Evolutionary conservation across 805 yeast genomes (phyloP).

Genomic region (Lipomyces sp.): DNA sequence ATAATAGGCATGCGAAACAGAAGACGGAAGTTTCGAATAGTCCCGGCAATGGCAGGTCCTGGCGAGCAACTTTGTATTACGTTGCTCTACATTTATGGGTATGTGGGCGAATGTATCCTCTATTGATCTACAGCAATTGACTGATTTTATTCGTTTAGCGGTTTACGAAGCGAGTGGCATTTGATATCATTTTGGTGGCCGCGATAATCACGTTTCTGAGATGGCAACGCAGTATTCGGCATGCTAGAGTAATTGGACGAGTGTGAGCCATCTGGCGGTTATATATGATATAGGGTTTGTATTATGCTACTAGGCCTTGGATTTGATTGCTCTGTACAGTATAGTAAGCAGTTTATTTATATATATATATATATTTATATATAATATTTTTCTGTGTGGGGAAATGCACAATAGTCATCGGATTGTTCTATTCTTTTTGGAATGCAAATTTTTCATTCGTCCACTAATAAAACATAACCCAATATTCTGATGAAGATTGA

Average conservation of each 20-base stretch:
- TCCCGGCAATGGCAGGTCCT: background rate
- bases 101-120: background rate
- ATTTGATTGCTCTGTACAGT: background rate
- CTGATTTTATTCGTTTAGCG: constrained; percentile 1
- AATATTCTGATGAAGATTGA: too few species aligned
- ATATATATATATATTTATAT: too few species aligned
- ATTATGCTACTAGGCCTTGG: background rate
- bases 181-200: constrained; percentile 11
- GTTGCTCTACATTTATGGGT: constrained; percentile 1
- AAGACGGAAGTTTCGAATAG: background rate
- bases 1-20: background rate
- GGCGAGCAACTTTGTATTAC: background rate
- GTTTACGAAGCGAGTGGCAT: constrained; percentile 8
- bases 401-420: too few species aligned
- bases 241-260: background rate
- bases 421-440: too few species aligned
- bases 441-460: too few species aligned
- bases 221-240: constrained; percentile 17
- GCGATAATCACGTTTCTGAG: constrained; percentile 15
- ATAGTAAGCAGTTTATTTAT: too few species aligned
- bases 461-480: too few species aligned
- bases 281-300: background rate
- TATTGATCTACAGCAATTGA: background rate
- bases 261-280: background rate
- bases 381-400: too few species aligned